Base-by-base conservation (phyloP, 768 basidiomycete genomes). In the Leucosporidium scottii region DNA sequence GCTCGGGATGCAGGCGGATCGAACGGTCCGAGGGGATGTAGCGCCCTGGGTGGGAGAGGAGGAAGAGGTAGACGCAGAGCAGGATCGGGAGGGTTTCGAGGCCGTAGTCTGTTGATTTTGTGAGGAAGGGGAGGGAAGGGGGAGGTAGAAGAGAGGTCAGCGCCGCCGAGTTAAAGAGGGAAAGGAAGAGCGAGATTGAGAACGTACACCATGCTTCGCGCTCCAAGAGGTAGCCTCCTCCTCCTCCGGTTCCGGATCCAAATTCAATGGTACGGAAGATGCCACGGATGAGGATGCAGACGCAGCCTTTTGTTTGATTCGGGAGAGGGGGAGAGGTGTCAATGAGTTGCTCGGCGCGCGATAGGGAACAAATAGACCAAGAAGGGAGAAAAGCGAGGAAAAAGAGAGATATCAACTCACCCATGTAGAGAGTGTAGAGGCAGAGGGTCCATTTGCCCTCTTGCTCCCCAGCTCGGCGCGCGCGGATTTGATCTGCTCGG, bases 241-340 rank as follows among this genome's bases (percentile, higher is more conserved):
- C 39, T 8, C 39, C 39, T 44, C 39, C 70, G 17, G 49, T 55
- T 8, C 65, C 69, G 4, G 66, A 58, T 2, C 66, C 70, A 17
- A 68, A 71, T 34, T 71, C 70, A 53, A 71, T 60, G 12, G 51
- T 56, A 39, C 70, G 66, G 64, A 71, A 71, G 28, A 68, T 57
- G 21, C 66, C 66, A 13, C 70, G 70, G 12, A 66, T 53, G 21
- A 61, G 31, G n/a, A 53, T 53, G 10, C 25, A 27, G 17, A 20
- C 50, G 58, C 34, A 21, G 17, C 58, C 34, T 59, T n/a, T n/a
- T n/a, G n/a, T n/a, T n/a, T n/a, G n/a, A n/a, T n/a, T n/a, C n/a
- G n/a, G n/a, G n/a, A n/a, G n/a, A n/a, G 47, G 28, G 44, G 63
- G n/a, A 3, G 15, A 10, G 30, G 6, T n/a, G n/a, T n/a, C n/a